Conservation (phyloP, 1,284 basidiomycete species). For the Puccinia hordei region DNA sequence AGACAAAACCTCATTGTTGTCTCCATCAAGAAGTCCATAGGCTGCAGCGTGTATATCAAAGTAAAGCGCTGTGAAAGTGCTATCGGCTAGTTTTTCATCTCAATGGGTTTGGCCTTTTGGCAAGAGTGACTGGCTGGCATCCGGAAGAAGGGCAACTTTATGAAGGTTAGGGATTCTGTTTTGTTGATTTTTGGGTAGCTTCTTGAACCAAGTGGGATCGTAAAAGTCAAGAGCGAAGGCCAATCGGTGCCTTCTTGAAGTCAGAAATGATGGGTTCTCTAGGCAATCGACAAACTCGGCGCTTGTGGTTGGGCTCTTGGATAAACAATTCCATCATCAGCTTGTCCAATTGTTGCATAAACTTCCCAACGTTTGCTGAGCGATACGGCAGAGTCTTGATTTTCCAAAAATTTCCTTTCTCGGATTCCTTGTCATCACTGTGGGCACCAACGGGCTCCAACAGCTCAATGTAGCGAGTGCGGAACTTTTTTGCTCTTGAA, state of each 20-base stretch:
- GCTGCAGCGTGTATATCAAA: background rate
- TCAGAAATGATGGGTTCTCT: too few relatives aligned
- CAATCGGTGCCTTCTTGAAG: constrained; percentile 1
- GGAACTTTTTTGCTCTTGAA: too few relatives aligned
- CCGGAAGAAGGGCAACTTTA: constrained; percentile 18
- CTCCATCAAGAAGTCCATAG: background rate
- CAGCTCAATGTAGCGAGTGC: too few relatives aligned
- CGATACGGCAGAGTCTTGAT: too few relatives aligned
- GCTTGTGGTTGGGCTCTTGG: too few relatives aligned
- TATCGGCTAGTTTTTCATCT: background rate
- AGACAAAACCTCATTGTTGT: background rate
- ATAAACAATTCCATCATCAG: too few relatives aligned
- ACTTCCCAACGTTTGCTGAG: too few relatives aligned
- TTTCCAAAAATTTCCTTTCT: too few relatives aligned
- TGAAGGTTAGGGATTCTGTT: background rate
- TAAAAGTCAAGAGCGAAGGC: constrained; percentile 24
- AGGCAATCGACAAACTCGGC: too few relatives aligned
- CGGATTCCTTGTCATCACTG: too few relatives aligned
- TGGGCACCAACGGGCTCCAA: too few relatives aligned
- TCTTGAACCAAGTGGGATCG: constrained; percentile 6
- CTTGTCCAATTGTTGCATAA: too few relatives aligned
- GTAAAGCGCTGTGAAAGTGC: background rate
- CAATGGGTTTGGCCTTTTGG: background rate
- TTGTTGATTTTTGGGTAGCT: background rate
- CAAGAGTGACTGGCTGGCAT: background rate